Percentiles rank a stretch among this genome's conserved stretches.
Evolutionary conservation across 2,329 filamentous ascomycete genomes (phyloP).

Genomic region (Ustulina deusta): DNA sequence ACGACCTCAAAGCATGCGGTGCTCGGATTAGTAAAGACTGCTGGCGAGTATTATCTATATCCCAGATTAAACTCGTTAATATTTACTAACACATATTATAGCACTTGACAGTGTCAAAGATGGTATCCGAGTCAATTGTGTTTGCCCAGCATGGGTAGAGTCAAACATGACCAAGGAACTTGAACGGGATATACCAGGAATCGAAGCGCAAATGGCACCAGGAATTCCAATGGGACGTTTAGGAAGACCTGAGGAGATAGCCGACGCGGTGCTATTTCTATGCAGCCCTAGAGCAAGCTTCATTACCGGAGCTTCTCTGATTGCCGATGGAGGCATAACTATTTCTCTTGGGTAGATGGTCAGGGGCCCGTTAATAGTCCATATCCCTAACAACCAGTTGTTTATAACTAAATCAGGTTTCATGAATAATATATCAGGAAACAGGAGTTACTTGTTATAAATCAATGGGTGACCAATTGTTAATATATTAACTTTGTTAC

Average conservation of each 20-base stretch:
- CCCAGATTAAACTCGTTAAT: not conserved
- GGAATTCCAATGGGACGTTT: slow-evolving; percentile 34
- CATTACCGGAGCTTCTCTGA: slow-evolving; percentile 15
- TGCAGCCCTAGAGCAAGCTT: slow-evolving; percentile 34
- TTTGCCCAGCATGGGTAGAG: slow-evolving; percentile 39
- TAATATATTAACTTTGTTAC: too few relatives aligned
- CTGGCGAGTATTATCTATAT: slow-evolving; percentile 30
- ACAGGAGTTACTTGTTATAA: too few relatives aligned
- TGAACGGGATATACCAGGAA: slow-evolving; percentile 9
- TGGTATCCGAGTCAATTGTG: slow-evolving; percentile 40
- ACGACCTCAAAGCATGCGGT: slow-evolving; percentile 42
- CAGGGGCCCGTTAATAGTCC: too few relatives aligned
- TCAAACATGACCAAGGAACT: slow-evolving; percentile 32
- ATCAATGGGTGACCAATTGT: too few relatives aligned
- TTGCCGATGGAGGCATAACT: slow-evolving; percentile 26
- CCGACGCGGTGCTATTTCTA: slow-evolving; percentile 36
- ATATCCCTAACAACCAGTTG: too few relatives aligned
- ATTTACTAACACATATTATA: slow-evolving; percentile 12
- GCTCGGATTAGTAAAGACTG: slow-evolving; percentile 38
- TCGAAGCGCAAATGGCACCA: slow-evolving; percentile 17
- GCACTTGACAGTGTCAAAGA: slow-evolving; percentile 36
- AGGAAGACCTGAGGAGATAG: slow-evolving; percentile 36
- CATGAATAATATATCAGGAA: too few relatives aligned
- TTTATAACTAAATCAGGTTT: too few relatives aligned
- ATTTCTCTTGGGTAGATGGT: too few relatives aligned